Base-by-base conservation (phyloP, 2,329 filamentous ascomycete genomes). In the Diaporthe nobilis region DNA sequence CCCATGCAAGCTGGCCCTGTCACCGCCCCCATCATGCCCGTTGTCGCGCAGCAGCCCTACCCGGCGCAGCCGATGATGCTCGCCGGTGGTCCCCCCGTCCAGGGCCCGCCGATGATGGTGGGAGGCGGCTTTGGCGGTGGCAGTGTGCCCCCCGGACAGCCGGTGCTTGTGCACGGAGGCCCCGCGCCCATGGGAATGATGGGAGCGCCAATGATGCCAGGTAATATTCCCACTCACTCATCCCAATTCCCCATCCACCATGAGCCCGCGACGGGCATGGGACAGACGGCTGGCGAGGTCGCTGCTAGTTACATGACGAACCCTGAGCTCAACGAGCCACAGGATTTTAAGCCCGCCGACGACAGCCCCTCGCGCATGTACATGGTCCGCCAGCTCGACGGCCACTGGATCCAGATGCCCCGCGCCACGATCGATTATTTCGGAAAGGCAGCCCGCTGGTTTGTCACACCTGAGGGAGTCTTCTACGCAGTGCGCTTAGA, bases 311-410 rank as follows among this genome's bases (percentile, higher is more conserved):
- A 89, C 80, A 81, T 86, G 60, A 83, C 88, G 79, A 86, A 88
- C 77, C 87, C 88, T 81, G 85, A 86, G 78, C 84, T 89, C 78
- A 87, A 88, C 78, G 87, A 90, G 81, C 87, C 89, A 22, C 90
- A 92, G 85, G 90, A 92, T 79, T 91, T 92, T 81, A 90, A 91
- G 82, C 91, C 91, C 2, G 86, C 87, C 28, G 91, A 92, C 80
- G 88, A 91, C 78, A 88, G 92, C 82, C 88, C 89, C 53, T 86
- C 86, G 60, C 90, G 90, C 77, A 89, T 90, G 84, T 93, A 92
- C 84, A 90, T 88, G 84, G 87, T 89, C 79, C 88, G 90, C 75
- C 90, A 93, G 83, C 83, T 89, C 78, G 90, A 93, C 82, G 88
- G 89, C 68, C 87, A 88, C 76, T 92, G 88, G 88, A 89, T 88